Conservation (phyloP, 2,329 filamentous ascomycete species). For the Raffaelea albimanens region DNA sequence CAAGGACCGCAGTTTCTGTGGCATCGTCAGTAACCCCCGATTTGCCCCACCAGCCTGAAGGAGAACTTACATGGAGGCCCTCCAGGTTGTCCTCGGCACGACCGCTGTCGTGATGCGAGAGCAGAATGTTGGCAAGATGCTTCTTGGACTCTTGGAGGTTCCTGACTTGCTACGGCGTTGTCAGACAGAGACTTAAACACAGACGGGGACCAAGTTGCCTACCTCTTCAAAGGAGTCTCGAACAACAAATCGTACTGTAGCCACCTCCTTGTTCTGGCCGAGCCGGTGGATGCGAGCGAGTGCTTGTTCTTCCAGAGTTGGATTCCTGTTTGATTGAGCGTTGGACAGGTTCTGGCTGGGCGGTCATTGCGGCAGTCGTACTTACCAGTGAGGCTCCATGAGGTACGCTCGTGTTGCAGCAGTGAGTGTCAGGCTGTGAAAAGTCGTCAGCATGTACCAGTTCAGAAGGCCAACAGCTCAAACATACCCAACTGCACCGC, state of each 20-base stretch:
- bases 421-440: conserved; percentile 32
- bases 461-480: not conserved
- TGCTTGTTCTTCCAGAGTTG: conserved; percentile 21
- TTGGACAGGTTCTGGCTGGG: no score
- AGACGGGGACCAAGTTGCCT: not conserved
- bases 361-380: not conserved
- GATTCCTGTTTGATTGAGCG: conserved; percentile 15
- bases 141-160: conserved; percentile 12
- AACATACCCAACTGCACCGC: conserved; percentile 40
- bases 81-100: conserved; percentile 1
- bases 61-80: conserved; percentile 2
- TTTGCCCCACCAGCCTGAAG: no score
- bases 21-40: no score
- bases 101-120: conserved; percentile 3
- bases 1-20: no score
- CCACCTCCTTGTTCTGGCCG: conserved; percentile 18
- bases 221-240: conserved; percentile 20
- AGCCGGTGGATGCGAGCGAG: conserved; percentile 19
- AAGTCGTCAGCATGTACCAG: not conserved
- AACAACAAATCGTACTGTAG: conserved; percentile 18
- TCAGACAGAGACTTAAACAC: not conserved
- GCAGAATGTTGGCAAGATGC: conserved; percentile 10
- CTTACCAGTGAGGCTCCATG: conserved; percentile 39
- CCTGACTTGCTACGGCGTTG: conserved; percentile 7
- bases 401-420: conserved; percentile 36